Percentiles rank a stretch among this genome's conserved stretches.
phyloP scores from a whole-genome alignment of 2,329 filamentous ascomycete species.

The Ascochyta rabiei region DNA sequence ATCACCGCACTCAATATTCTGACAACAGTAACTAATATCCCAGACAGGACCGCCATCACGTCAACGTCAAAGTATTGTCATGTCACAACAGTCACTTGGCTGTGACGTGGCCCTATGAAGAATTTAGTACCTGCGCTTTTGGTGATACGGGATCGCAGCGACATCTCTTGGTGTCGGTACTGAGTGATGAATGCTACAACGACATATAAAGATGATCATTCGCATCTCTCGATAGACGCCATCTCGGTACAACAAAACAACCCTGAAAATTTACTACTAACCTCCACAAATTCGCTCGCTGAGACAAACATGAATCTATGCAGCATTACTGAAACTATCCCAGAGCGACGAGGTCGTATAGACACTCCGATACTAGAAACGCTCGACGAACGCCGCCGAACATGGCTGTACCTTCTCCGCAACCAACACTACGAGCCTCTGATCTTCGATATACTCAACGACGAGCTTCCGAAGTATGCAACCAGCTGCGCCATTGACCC shows the following conservation, averaged over 20 bases:
- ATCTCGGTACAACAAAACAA: background rate
- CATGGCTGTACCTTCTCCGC: constrained; percentile 27
- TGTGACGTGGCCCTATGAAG: background rate
- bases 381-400: constrained; percentile 17
- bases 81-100: background rate
- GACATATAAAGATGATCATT: background rate
- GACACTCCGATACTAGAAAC: constrained; percentile 7
- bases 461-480: constrained; percentile 34
- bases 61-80: background rate
- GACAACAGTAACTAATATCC: background rate
- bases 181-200: background rate
- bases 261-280: background rate
- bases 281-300: background rate
- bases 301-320: no score
- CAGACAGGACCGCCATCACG: background rate
- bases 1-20: background rate
- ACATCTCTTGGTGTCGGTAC: background rate
- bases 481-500: constrained; percentile 21
- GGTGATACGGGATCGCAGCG: background rate
- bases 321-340: background rate
- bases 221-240: background rate
- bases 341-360: background rate
- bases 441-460: constrained; percentile 30
- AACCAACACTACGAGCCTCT: constrained; percentile 27
- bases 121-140: background rate